Evolutionary conservation across 2,329 filamentous ascomycete genomes (phyloP).

Genomic region (Aspergillus novofumigatus): DNA sequence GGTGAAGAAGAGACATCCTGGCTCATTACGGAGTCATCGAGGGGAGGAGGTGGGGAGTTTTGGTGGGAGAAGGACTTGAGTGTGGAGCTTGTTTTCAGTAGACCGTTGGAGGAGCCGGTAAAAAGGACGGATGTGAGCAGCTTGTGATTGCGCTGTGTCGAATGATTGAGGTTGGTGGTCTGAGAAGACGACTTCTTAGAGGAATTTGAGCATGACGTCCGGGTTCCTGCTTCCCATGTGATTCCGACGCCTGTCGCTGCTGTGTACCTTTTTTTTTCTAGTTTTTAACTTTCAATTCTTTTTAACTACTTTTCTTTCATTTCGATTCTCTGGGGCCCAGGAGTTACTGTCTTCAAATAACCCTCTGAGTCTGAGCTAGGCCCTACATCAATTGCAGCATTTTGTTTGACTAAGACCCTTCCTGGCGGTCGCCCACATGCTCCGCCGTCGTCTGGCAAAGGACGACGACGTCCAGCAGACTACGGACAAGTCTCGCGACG

Average conservation of each 20-base stretch:
- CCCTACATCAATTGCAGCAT: neutral
- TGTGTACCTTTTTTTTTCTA: neutral
- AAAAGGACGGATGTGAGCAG: neutral
- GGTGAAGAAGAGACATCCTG: conserved; percentile 18
- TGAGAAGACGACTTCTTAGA: neutral
- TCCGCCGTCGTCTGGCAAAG: conserved; percentile 41
- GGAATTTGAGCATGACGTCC: conserved; percentile 1
- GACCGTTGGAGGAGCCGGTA: neutral
- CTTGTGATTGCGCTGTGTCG: neutral
- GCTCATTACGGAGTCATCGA: conserved; percentile 26
- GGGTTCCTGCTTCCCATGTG: conserved; percentile 22
- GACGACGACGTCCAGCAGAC: conserved; percentile 29
- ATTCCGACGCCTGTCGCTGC: neutral
- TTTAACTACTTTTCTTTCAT: neutral
- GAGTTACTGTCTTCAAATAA: neutral
- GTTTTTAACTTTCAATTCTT: neutral
- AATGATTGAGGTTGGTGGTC: neutral
- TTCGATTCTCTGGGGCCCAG: neutral
- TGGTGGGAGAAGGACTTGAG: conserved; percentile 1
- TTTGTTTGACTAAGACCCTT: neutral
- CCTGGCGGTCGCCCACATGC: conserved; percentile 23
- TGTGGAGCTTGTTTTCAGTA: neutral
- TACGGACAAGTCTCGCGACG: conserved; percentile 14
- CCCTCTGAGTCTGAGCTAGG: neutral
- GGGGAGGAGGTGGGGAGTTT: conserved; percentile 6